Evolutionary conservation across 139 green algal genomes (phyloP), one percentile per base, ranked within the genome.

Genomic region (Chlorella sorokiniana): DNA sequence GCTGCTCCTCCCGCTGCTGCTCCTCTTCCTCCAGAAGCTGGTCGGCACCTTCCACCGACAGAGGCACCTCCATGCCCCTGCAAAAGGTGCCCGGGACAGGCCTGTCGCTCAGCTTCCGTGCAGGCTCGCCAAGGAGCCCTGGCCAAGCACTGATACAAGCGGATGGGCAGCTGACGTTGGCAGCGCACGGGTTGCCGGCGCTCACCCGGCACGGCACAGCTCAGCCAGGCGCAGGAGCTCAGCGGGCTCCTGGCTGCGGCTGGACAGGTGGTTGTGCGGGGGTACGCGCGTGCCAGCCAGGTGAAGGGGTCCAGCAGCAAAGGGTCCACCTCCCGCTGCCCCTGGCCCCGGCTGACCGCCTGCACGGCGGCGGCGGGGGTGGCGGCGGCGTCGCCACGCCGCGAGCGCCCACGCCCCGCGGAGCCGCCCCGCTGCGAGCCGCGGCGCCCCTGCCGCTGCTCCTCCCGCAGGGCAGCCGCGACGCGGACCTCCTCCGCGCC

Each of bases 141-240:
- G n/a, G n/a, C n/a, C n/a, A n/a, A n/a, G n/a, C n/a, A n/a, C n/a
- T n/a, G n/a, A n/a, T n/a, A n/a, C n/a, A 10, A 23, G 9, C 52
- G 52, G 27, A 23, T 3, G 52, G 3, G 52, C 52, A 61, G 52
- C 3, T 23, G 9, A 23, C 52, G 7, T 10, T 6, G 3, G 52
- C 52, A 10, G 52, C n/a, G 52, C 52, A 61, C 6, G 52, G 22
- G 27, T 61, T 20, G 59, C 59, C 2, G 62, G 31, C 8, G n/a
- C 73, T 51, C 73, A 79, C 73, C 73, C 54, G 14, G 69, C 54
- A 6, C 35, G 29, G 27, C 73, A 79, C 37, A 79, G 52, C 10
- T 23, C 73, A 2, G 73, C 73, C 73, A 79, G 51, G 37, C 56
- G 54, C 38, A 54, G 11, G 3, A 79, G 54, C 2, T 44, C 54